These are phyloP conservation scores for Hemisphaericaspora xylofermentans DNA, from an alignment of 1,139 yeast genomes.

Conservation along the genomic window DNA sequence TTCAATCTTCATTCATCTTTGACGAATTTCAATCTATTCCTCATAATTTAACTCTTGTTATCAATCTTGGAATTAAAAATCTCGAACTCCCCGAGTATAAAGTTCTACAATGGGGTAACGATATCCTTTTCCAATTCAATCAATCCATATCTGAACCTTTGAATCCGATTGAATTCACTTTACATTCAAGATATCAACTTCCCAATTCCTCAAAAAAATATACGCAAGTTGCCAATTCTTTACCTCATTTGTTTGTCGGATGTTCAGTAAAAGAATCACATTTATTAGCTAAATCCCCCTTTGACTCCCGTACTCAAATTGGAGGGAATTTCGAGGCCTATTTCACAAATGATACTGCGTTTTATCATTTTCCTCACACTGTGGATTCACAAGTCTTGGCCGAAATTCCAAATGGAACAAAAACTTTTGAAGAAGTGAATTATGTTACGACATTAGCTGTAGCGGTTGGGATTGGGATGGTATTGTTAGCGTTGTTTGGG, in stretches of 20 bases:
- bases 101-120: constrained; percentile 43
- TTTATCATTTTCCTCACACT: constrained; percentile 29
- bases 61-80: constrained; percentile 35
- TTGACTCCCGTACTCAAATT: constrained; percentile 26
- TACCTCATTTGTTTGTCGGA: constrained; percentile 34
- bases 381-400: constrained; percentile 10
- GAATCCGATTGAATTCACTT: constrained; percentile 23
- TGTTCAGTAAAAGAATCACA: constrained; percentile 32
- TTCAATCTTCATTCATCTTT: constrained; percentile 37
- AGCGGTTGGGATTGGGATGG: constrained; percentile 12
- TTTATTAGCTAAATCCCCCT: constrained; percentile 36
- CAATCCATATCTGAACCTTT: constrained; percentile 5
- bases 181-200: constrained; percentile 42
- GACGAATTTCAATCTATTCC: constrained; percentile 41
- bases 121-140: constrained; percentile 32
- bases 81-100: constrained; percentile 46
- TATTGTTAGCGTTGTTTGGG: constrained; percentile 9
- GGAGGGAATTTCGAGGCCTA: constrained; percentile 40
- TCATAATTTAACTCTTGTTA: constrained; percentile 22
- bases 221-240: constrained; percentile 13
- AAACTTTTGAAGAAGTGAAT: constrained; percentile 17
- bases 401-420: constrained; percentile 24
- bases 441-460: constrained; percentile 17
- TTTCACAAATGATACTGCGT: constrained; percentile 44
- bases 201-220: constrained; percentile 21